Evolutionary conservation across 345 rosid species (phyloP).

Genomic region (Garcia nutans): DNA sequence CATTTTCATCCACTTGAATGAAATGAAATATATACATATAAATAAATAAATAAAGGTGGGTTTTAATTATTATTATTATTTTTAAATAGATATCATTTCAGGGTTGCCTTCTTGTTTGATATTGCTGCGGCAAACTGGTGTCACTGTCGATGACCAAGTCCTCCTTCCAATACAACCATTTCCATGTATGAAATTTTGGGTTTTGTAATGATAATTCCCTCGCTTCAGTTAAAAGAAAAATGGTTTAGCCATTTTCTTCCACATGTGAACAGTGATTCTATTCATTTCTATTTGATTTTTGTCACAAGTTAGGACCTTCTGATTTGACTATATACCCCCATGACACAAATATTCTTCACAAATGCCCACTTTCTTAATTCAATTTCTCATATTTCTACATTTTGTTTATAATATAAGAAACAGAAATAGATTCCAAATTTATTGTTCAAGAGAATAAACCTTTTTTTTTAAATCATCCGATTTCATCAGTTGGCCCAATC

Average conservation of each 20-base stretch:
- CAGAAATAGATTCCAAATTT: too few species aligned
- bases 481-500: too few species aligned
- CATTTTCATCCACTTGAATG: too few species aligned
- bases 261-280: not conserved
- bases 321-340: not conserved
- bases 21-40: too few species aligned
- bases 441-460: too few species aligned
- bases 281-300: conserved; percentile 10
- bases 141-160: conserved; percentile 15
- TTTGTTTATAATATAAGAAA: too few species aligned
- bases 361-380: not conserved
- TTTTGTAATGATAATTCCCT: not conserved
- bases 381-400: too few species aligned
- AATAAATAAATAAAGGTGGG: too few species aligned
- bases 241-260: not conserved
- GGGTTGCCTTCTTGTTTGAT: conserved; percentile 9
- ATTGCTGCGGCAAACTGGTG: not conserved
- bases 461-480: too few species aligned
- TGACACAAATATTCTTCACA: not conserved
- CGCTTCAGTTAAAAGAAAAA: not conserved
- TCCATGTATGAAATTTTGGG: not conserved
- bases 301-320: not conserved
- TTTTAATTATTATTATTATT: too few species aligned
- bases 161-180: not conserved
- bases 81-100: conserved; percentile 13